phyloP scores from a whole-genome alignment of 2,329 filamentous ascomycete species.

The Talaromyces islandicus region DNA sequence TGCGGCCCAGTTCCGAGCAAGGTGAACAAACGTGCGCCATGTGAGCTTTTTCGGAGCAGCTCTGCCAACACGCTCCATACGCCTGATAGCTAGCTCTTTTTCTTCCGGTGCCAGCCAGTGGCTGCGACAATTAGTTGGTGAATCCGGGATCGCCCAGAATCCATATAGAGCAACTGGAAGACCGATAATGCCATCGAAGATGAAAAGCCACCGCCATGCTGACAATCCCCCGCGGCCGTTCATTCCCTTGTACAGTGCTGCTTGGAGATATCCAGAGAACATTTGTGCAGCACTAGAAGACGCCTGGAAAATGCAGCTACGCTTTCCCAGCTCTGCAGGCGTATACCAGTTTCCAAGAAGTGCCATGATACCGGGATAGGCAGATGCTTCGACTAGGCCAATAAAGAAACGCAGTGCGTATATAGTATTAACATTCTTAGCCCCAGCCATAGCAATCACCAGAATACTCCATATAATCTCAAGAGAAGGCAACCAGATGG shows the following conservation, averaged over 20 bases:
- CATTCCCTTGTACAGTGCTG: constrained; percentile 45
- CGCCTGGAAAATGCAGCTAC: constrained; percentile 13
- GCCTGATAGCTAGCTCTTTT: not conserved
- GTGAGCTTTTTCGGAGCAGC: constrained; percentile 5
- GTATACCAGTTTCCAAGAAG: constrained; percentile 17
- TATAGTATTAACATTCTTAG: constrained; percentile 16
- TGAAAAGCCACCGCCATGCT: constrained; percentile 51
- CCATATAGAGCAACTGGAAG: constrained; percentile 36
- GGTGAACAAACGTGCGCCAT: constrained; percentile 3
- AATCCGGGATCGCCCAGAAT: constrained; percentile 37
- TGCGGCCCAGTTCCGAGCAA: constrained; percentile 8
- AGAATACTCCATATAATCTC: constrained; percentile 33
- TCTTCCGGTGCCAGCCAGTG: not conserved
- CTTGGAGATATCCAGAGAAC: constrained; percentile 50
- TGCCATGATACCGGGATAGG: constrained; percentile 14
- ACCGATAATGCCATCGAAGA: constrained; percentile 50
- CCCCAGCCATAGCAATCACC: constrained; percentile 36
- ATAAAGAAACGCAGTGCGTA: constrained; percentile 16
- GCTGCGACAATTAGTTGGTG: constrained; percentile 9
- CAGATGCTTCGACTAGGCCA: constrained; percentile 15
- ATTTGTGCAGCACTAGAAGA: constrained; percentile 25
- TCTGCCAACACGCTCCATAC: constrained; percentile 9
- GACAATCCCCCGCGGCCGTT: constrained; percentile 41
- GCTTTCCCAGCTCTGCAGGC: constrained; percentile 10
- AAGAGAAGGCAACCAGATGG: constrained; percentile 32